Conservation (phyloP, 2,329 filamentous ascomycete genomes). For the Colletotrichum sp. region DNA sequence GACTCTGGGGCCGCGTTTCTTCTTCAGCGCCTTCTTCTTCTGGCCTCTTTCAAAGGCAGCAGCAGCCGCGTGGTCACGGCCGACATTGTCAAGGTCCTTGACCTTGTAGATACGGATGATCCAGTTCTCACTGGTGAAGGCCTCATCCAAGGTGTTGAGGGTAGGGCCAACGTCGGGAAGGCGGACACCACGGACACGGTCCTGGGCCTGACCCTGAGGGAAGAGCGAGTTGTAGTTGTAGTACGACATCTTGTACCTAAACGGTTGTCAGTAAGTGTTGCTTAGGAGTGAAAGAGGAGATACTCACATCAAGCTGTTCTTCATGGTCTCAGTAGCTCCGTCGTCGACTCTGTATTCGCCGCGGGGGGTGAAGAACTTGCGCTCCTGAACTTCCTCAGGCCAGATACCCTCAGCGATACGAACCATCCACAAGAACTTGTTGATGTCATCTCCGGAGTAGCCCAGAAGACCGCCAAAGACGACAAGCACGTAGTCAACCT, state of each 20-base stretch:
- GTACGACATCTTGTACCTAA: conserved; percentile 99
- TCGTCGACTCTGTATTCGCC: conserved; percentile 96
- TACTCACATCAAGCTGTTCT: conserved; percentile 96
- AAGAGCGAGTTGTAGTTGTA: conserved; percentile 96
- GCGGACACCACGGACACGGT: conserved; percentile 83
- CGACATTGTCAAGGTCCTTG: conserved; percentile 97
- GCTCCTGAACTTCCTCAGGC: conserved; percentile 98
- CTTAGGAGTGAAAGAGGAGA: neutral
- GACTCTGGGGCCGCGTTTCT: conserved; percentile 74
- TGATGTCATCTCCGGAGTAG: conserved; percentile 98
- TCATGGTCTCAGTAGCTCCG: conserved; percentile 95
- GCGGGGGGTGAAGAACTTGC: conserved; percentile 90
- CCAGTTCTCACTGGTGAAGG: conserved; percentile 99
- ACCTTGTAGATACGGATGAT: conserved; percentile 99
- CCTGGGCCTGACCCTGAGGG: conserved; percentile 86
- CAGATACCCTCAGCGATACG: conserved; percentile 98
- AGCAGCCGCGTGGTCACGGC: conserved; percentile 78
- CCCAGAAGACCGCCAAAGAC: conserved; percentile 96
- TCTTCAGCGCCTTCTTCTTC: conserved; percentile 81
- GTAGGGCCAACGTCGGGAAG: conserved; percentile 86
- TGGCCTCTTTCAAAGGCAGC: conserved; percentile 77
- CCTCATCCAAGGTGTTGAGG: conserved; percentile 91
- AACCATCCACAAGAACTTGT: conserved; percentile 99
- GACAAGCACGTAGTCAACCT: conserved; percentile 97
- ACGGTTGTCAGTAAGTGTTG: conserved; percentile 29